Conservation (phyloP, 2,329 filamentous ascomycete genomes). For the Colletotrichum sp. region DNA sequence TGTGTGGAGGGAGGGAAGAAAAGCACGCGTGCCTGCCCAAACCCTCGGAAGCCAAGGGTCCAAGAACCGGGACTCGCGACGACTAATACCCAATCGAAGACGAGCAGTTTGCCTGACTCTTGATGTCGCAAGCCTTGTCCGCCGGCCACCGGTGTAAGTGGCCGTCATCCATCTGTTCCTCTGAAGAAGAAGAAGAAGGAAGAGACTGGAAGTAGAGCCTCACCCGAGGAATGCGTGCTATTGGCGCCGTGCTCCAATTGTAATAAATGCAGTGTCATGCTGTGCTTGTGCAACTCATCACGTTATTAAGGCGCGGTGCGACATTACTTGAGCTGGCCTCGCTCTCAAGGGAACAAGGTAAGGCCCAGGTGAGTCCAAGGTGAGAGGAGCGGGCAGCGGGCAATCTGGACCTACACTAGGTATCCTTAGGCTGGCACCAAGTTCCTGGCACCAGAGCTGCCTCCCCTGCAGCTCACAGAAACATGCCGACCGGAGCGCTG, state of each 20-base stretch:
- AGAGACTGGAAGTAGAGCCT: not conserved
- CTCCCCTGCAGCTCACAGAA: not conserved
- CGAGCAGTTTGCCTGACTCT: not conserved
- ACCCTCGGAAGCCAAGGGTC: conserved; percentile 10
- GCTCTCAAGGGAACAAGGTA: not conserved
- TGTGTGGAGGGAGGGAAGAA: not conserved
- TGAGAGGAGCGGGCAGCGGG: not conserved
- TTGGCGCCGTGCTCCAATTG: not conserved
- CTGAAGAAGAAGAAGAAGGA: not conserved
- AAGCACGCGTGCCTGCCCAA: conserved; percentile 5
- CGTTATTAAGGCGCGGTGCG: not conserved
- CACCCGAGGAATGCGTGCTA: not conserved
- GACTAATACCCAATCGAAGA: not conserved
- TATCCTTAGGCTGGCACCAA: not conserved
- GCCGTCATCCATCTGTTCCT: not conserved
- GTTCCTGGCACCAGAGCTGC: not conserved
- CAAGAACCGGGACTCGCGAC: not conserved
- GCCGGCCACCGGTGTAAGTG: not conserved
- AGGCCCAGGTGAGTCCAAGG: not conserved
- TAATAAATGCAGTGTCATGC: not conserved
- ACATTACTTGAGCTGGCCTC: not conserved
- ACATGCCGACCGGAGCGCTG: not conserved
- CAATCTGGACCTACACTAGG: not conserved
- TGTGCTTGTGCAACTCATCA: not conserved
- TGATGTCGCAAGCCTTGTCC: not conserved